phyloP scores from a whole-genome alignment of 139 green algal species.

The Chlamydomonas sp. region DNA sequence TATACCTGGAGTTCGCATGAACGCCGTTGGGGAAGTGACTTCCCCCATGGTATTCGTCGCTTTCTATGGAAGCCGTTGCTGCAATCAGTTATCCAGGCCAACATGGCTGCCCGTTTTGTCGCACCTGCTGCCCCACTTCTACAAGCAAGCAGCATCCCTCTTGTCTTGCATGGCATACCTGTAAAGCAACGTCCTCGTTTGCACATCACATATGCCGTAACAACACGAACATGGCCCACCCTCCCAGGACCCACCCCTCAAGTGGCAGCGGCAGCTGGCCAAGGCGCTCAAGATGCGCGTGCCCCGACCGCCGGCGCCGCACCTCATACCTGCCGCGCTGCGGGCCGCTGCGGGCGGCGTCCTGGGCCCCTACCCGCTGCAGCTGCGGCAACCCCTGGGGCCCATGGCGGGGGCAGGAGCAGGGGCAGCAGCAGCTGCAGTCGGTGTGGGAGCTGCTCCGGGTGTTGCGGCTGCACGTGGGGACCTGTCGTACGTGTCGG shows the following conservation, averaged over 20 bases:
- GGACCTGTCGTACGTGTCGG: not conserved
- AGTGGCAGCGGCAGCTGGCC: slow-evolving; percentile 22
- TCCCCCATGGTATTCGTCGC: too few relatives aligned
- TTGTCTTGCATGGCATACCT: too few relatives aligned
- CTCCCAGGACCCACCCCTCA: slow-evolving; percentile 13
- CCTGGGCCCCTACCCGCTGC: slow-evolving; percentile 12
- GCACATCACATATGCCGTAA: not conserved
- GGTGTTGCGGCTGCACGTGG: not conserved
- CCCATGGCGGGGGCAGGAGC: not conserved
- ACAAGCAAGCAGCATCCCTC: too few relatives aligned
- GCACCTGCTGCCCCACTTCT: too few relatives aligned
- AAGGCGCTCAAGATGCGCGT: slow-evolving; percentile 20
- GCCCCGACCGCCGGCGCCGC: not conserved
- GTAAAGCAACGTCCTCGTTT: not conserved
- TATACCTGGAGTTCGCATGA: not conserved
- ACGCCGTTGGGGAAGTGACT: not conserved
- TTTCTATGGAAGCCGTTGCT: too few relatives aligned
- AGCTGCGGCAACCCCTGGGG: not conserved
- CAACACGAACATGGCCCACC: not conserved
- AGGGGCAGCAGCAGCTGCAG: not conserved
- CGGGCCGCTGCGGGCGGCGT: slow-evolving; percentile 24
- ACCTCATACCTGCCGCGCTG: slow-evolving; percentile 13
- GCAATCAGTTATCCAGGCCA: too few relatives aligned
- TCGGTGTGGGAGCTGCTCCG: not conserved
- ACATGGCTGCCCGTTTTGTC: too few relatives aligned